Percentiles rank a stretch among this genome's conserved stretches.
Conservation (phyloP, 192 early-diverging fungal genomes). For the Linderina pennispora region DNA sequence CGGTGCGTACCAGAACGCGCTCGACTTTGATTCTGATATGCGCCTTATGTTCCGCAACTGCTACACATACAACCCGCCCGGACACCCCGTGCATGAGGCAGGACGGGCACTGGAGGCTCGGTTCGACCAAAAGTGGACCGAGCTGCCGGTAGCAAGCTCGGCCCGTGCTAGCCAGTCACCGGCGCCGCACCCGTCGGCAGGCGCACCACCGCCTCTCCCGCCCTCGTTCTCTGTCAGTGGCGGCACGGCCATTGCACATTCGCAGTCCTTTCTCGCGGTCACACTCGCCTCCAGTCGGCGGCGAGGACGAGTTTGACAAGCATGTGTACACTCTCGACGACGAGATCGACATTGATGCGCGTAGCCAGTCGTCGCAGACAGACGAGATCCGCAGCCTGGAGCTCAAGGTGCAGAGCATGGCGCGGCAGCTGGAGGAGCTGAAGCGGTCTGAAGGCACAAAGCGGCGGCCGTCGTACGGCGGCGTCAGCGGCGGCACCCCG, state of each 20-base stretch:
- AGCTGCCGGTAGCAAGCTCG: slow-evolving; percentile 35
- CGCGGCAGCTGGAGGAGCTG: slow-evolving; percentile 45
- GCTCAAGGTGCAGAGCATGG: slow-evolving; percentile 42
- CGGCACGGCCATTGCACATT: slow-evolving; percentile 19
- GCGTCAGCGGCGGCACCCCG: slow-evolving; percentile 10
- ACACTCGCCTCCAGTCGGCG: slow-evolving; percentile 40
- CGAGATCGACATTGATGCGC: slow-evolving; percentile 35
- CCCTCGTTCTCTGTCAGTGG: slow-evolving; percentile 5
- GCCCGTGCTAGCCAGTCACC: slow-evolving; percentile 27
- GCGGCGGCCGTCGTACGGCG: slow-evolving; percentile 9
- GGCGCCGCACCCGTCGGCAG: too few relatives aligned
- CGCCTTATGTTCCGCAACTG: slow-evolving; percentile 84
- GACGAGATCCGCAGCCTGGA: slow-evolving; percentile 46
- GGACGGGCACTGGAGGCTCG: slow-evolving; percentile 66
- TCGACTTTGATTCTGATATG: slow-evolving; percentile 71
- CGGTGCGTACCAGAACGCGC: slow-evolving; percentile 54
- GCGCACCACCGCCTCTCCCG: too few relatives aligned
- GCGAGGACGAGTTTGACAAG: slow-evolving; percentile 45
- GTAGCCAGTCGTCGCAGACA: slow-evolving; percentile 23
- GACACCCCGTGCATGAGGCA: slow-evolving; percentile 61
- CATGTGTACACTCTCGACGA: slow-evolving; percentile 37
- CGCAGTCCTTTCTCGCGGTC: too few relatives aligned
- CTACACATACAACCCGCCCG: slow-evolving; percentile 70
- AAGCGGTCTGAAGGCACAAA: slow-evolving; percentile 16
- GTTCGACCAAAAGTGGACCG: slow-evolving; percentile 75